Base-by-base conservation (phyloP, 208 protist genomes). In the Polymyxa betae region DNA sequence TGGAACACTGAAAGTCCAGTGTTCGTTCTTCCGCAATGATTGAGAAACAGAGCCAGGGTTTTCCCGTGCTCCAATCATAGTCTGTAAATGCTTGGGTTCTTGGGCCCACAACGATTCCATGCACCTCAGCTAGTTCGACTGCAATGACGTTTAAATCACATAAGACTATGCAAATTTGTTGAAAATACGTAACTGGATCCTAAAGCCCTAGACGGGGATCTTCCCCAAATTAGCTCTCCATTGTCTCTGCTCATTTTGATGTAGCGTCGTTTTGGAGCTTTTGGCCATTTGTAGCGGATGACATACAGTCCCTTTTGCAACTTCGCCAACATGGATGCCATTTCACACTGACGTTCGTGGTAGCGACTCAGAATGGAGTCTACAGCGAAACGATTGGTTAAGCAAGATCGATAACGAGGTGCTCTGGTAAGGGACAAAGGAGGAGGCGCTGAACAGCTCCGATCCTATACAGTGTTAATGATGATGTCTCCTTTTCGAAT, bases 21-120 rank as follows among this genome's bases (percentile, higher is more conserved):
- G 5, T 40, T 35, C n/a, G 5, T 35, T 43, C 12, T n/a, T 82
- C 72, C 12, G 16, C 72, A 43, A 82, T 43, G 16, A 82, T 12
- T n/a, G 72, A 82, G 72, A 82, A 12, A n/a, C 72, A 82, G 35
- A 82, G 72, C 72, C 72, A 82, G 5, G 72, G 72, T 43, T 40
- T 12, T 5, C 72, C 72, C 5, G 72, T 43, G n/a, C 35, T 43
- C 72, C 72, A 82, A 43, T 82, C 72, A 43, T 40, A 82, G 35
- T 35, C n/a, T 5, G 16, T 35, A 43, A 82, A 82, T 20, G 16
- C 72, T 20, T 5, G 72, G 12, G 72, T 82, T 38, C 72, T 5
- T 43, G 72, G 72, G 5, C 72, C 72, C 72, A 82, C n/a, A 20
- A 82, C 72, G n/a, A 82, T 82, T n/a, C 16, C n/a, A 43, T 82